A percentile compares a stretch with the other conserved stretches of the same genome.
These are phyloP conservation scores for Pulveroboletus ravenelii DNA, from an alignment of 768 basidiomycete species.

Conservation along the genomic window DNA sequence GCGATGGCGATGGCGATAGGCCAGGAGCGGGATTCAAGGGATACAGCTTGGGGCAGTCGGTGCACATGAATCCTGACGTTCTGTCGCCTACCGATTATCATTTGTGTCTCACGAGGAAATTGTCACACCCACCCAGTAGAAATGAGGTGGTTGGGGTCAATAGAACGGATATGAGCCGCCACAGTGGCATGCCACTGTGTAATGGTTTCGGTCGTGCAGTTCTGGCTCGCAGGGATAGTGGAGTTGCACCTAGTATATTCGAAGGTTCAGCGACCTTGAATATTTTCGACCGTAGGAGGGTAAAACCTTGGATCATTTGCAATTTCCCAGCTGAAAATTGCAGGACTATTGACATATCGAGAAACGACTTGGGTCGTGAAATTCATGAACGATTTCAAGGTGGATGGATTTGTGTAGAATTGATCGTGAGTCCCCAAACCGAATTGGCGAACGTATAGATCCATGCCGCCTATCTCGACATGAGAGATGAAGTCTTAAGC, in stretches of 20 bases:
- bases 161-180: constrained; percentile 38
- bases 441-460: constrained; percentile 55
- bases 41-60: constrained; percentile 53
- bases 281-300: neutral
- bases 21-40: constrained; percentile 29
- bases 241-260: constrained; percentile 49
- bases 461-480: constrained; percentile 52
- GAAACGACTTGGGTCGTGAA: constrained; percentile 51
- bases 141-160: constrained; percentile 63
- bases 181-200: constrained; percentile 53
- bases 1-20: constrained; percentile 33
- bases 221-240: constrained; percentile 37
- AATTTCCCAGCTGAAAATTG: constrained; percentile 56
- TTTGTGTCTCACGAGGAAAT: neutral
- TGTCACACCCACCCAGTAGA: constrained; percentile 48
- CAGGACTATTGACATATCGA: constrained; percentile 50
- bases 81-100: constrained; percentile 26
- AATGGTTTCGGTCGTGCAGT: constrained; percentile 48
- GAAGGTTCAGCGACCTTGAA: neutral
- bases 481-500: constrained; percentile 1
- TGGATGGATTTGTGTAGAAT: constrained; percentile 50
- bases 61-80: constrained; percentile 55
- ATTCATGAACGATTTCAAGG: constrained; percentile 51
- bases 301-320: constrained; percentile 61
- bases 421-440: constrained; percentile 43